These are phyloP conservation scores for Zygnema circumcarinatum DNA, from an alignment of 139 green algal genomes.

Conservation along the genomic window DNA sequence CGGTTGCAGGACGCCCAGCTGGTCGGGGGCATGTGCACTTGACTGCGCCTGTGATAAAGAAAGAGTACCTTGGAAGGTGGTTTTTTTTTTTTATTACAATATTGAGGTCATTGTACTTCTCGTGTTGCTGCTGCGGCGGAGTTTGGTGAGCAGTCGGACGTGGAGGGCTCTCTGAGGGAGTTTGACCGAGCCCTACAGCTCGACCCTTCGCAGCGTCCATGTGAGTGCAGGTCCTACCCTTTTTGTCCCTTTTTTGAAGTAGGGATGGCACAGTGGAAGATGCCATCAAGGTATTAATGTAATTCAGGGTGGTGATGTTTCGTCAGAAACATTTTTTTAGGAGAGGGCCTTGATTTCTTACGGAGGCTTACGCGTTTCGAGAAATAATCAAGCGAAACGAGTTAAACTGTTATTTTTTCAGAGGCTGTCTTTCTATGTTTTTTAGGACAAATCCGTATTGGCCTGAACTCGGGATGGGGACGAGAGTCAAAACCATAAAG, in stretches of 20 bases:
- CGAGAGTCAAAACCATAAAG: too few relatives aligned
- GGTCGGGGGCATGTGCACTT: too few relatives aligned
- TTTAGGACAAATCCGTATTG: too few relatives aligned
- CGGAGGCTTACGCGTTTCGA: too few relatives aligned
- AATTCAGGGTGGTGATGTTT: not conserved
- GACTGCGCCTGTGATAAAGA: not conserved
- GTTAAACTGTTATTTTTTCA: too few relatives aligned
- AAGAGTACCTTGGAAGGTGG: not conserved
- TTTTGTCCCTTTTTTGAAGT: not conserved
- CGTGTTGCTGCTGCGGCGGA: not conserved
- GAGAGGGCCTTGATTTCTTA: too few relatives aligned
- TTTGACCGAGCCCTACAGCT: slow-evolving; percentile 53
- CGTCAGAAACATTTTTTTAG: too few relatives aligned
- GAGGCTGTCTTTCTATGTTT: too few relatives aligned
- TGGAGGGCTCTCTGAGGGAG: slow-evolving; percentile 44
- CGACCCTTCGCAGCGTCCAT: slow-evolving; percentile 47
- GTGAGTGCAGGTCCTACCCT: too few relatives aligned
- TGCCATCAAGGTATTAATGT: not conserved
- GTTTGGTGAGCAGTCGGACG: slow-evolving; percentile 18
- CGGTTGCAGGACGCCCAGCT: not conserved
- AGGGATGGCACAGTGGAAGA: not conserved
- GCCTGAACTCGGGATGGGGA: too few relatives aligned
- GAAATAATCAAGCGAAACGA: too few relatives aligned
- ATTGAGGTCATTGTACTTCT: not conserved
- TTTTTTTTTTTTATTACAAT: too few relatives aligned